Percentiles rank a stretch among this genome's conserved stretches.
Conservation (phyloP, 176 grass and related monocot genomes). For the Hsuehochloa calcarea region DNA sequence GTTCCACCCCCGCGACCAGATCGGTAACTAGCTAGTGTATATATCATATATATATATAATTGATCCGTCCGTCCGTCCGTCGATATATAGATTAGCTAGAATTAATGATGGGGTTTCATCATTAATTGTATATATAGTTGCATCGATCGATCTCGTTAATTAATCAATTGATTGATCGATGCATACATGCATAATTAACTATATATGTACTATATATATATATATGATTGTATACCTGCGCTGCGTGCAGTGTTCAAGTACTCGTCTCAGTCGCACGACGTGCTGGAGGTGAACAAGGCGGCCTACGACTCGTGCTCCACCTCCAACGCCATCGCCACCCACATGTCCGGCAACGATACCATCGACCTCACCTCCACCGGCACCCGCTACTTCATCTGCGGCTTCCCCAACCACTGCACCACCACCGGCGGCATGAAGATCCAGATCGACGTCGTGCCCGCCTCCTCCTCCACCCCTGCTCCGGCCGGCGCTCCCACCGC, state of each 20-base stretch:
- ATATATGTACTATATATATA: background rate
- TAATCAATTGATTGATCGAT: no score
- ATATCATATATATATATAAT: background rate
- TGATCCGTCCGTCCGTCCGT: no score
- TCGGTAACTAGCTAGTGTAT: conserved; percentile 44
- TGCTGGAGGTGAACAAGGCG: conserved; percentile 49
- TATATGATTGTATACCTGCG: no score
- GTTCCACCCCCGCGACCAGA: conserved; percentile 40
- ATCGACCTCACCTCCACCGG: conserved; percentile 21
- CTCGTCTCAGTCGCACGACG: conserved; percentile 22
- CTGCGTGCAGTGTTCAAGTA: conserved; percentile 53
- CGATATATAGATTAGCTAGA: no score
- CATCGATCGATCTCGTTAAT: no score
- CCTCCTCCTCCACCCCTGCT: background rate
- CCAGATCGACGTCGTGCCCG: conserved; percentile 27
- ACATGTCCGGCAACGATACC: conserved; percentile 32
- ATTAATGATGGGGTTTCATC: no score
- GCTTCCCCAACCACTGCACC: conserved; percentile 42
- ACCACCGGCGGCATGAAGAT: conserved; percentile 44
- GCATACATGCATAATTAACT: background rate
- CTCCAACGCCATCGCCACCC: conserved; percentile 17
- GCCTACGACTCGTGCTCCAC: conserved; percentile 46
- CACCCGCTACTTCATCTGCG: conserved; percentile 68
- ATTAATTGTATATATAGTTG: no score
- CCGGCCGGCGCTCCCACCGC: background rate